Conservation (phyloP, 257 asterid genomes). For the Fraxinus cuspidata region DNA sequence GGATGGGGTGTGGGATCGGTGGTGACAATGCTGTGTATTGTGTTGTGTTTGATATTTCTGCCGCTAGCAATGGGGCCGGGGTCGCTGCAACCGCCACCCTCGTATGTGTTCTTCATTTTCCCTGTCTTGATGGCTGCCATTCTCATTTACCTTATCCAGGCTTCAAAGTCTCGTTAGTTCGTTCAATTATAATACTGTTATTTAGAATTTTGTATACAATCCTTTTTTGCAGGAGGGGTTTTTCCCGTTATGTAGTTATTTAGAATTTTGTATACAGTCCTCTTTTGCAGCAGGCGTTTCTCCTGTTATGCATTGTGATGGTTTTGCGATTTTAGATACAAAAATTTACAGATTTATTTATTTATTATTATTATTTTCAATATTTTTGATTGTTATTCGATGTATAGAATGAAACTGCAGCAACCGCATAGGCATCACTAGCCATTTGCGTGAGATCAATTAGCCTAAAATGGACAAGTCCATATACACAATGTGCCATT, state of each 20-base stretch:
- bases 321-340: not conserved
- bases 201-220: not conserved
- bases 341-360: no score
- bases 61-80: slow-evolving; percentile 1
- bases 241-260: not conserved
- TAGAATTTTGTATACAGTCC: not conserved
- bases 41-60: not conserved
- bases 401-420: no score
- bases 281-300: not conserved
- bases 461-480: no score
- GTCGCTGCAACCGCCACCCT: not conserved
- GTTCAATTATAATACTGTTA: not conserved
- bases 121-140: not conserved
- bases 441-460: no score
- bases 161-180: not conserved
- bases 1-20: slow-evolving; percentile 3
- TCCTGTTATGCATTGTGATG: no score
- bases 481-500: no score
- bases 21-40: not conserved
- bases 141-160: not conserved
- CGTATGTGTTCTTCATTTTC: not conserved
- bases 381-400: no score
- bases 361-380: no score
- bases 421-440: no score
- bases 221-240: not conserved